Evolutionary conservation across 2,329 filamentous ascomycete genomes (phyloP), one percentile per base, ranked within the genome.

Genomic region (Metarhizium sp.): DNA sequence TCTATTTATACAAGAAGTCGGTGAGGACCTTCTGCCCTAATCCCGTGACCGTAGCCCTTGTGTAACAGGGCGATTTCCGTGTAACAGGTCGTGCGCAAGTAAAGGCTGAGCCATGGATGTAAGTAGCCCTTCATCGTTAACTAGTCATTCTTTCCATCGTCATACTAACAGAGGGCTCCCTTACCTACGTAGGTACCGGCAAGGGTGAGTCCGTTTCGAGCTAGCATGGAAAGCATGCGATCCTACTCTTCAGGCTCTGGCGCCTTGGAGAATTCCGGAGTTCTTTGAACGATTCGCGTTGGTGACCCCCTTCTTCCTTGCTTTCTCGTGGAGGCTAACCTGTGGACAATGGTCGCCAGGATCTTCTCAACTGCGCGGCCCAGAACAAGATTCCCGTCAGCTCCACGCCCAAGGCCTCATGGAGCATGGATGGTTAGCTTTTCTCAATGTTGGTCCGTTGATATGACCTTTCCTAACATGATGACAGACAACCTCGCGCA

Each of bases 31-130:
- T n/a, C n/a, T n/a, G n/a, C n/a, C n/a, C n/a, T n/a, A n/a, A n/a
- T n/a, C n/a, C n/a, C n/a, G n/a, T n/a, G n/a, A n/a, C n/a, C n/a
- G n/a, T n/a, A n/a, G n/a, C n/a, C n/a, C n/a, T n/a, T n/a, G n/a
- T n/a, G n/a, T n/a, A n/a, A n/a, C n/a, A n/a, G n/a, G n/a, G n/a
- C n/a, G n/a, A n/a, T n/a, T n/a, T n/a, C n/a, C n/a, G n/a, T n/a
- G n/a, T n/a, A n/a, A n/a, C n/a, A n/a, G 83, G 83, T 57, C 76
- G 82, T 58, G 79, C 78, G 53, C 79, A 84, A 71, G 82, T 86
- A 64, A 72, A 73, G 47, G 63, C 61, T 63, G 66, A 79, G 64
- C 56, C 69, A 73, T 69, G 78, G 78, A 59, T 82, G 79, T 57
- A 58, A 51, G 55, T n/a, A 25, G 29, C 34, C 53, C 52, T 34